Percentiles rank a stretch among this genome's conserved stretches.
Evolutionary conservation across 2,329 filamentous ascomycete genomes (phyloP).

Genomic region (Aspergillus arachidicola): DNA sequence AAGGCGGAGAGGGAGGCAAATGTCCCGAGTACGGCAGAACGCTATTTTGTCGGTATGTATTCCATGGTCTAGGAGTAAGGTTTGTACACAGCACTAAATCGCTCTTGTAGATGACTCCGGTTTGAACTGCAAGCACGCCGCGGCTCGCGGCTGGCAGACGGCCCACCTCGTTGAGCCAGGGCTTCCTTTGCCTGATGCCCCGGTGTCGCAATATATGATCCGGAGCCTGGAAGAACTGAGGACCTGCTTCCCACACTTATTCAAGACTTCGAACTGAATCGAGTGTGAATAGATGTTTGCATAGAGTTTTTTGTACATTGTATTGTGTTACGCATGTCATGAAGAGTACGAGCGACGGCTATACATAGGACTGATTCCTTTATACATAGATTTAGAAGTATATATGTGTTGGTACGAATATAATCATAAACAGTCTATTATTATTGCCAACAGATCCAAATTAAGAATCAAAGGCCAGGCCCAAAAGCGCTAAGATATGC

Average conservation of each 20-base stretch:
- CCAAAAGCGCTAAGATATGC: too few species aligned
- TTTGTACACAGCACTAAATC: neutral
- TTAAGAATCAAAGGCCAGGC: too few species aligned
- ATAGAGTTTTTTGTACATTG: conserved; percentile 6
- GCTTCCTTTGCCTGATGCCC: conserved; percentile 62
- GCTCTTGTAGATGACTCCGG: conserved; percentile 71
- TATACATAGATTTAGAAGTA: neutral
- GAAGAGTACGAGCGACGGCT: conserved; percentile 9
- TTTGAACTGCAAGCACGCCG: conserved; percentile 76
- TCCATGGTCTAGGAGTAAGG: too few species aligned
- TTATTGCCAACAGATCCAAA: neutral
- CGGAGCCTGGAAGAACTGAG: conserved; percentile 74
- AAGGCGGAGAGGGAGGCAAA: conserved; percentile 89
- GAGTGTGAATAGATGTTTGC: neutral
- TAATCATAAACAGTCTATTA: neutral
- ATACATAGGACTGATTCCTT: neutral
- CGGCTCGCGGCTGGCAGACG: conserved; percentile 81
- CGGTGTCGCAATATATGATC: conserved; percentile 75
- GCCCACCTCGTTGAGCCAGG: conserved; percentile 83
- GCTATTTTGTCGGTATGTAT: conserved; percentile 85
- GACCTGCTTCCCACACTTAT: conserved; percentile 77
- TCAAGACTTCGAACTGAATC: conserved; percentile 56
- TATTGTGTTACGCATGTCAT: conserved; percentile 8
- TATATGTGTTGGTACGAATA: neutral
- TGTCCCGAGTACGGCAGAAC: conserved; percentile 67